Evolutionary conservation across 1,139 yeast genomes (phyloP).

Genomic region (Kluyveromyces sp.): DNA sequence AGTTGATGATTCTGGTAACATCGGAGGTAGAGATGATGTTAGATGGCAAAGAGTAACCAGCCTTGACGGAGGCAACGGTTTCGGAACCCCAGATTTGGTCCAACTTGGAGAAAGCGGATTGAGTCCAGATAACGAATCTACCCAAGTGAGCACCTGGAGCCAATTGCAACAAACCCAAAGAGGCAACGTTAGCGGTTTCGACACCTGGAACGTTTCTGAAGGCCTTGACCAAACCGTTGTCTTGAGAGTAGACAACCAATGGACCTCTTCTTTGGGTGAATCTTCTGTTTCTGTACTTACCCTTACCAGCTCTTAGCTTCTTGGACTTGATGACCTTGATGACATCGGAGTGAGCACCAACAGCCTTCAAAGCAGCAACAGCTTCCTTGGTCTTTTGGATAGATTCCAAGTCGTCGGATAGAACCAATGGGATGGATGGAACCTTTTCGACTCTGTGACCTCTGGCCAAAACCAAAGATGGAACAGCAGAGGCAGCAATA

Average conservation of each 20-base stretch:
- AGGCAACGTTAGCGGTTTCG: constrained; percentile 88
- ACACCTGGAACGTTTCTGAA: constrained; percentile 99
- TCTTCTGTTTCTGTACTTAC: constrained; percentile 99
- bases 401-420: constrained; percentile 87
- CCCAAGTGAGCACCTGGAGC: constrained; percentile 99
- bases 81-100: constrained; percentile 98
- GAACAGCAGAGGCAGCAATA: constrained; percentile 98
- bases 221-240: constrained; percentile 96
- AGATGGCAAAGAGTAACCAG: constrained; percentile 87
- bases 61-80: constrained; percentile 65
- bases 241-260: constrained; percentile 95
- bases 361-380: constrained; percentile 94
- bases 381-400: constrained; percentile 98
- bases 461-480: constrained; percentile 98
- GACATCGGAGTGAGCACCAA: constrained; percentile 98
- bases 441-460: constrained; percentile 99
- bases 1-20: constrained; percentile 95
- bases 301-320: constrained; percentile 99
- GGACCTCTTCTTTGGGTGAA: constrained; percentile 99
- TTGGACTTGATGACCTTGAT: constrained; percentile 97
- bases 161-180: constrained; percentile 94
- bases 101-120: constrained; percentile 92
- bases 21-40: constrained; percentile 95
- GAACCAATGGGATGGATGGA: constrained; percentile 98
- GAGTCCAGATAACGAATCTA: constrained; percentile 99